These are phyloP conservation scores for Stachybotrys elegans DNA, from an alignment of 2,329 filamentous ascomycete species.

Conservation along the genomic window DNA sequence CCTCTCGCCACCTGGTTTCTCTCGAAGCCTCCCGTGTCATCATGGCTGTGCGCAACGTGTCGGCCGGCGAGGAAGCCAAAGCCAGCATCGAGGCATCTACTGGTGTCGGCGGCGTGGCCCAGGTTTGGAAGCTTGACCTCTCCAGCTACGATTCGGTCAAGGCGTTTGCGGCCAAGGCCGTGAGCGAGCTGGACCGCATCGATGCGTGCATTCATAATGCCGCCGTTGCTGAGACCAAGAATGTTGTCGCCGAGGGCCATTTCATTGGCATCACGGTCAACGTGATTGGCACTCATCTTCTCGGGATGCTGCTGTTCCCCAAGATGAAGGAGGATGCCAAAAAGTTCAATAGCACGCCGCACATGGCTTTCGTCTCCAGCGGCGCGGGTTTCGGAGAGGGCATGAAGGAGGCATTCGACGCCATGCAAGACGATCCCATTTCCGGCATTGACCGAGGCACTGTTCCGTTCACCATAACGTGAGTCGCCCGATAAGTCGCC, in stretches of 20 bases:
- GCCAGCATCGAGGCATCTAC: slow-evolving; percentile 24
- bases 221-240: slow-evolving; percentile 9
- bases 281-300: slow-evolving; percentile 38
- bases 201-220: slow-evolving; percentile 40
- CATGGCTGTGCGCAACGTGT: slow-evolving; percentile 31
- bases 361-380: slow-evolving; percentile 27
- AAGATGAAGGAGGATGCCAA: slow-evolving; percentile 30
- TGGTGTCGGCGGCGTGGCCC: slow-evolving; percentile 17
- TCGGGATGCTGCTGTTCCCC: slow-evolving; percentile 38
- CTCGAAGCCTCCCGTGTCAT: slow-evolving; percentile 34
- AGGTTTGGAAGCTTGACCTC: slow-evolving; percentile 40
- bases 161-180: slow-evolving; percentile 26
- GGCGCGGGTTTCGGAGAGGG: slow-evolving; percentile 6
- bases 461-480: not conserved
- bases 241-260: slow-evolving; percentile 28
- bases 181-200: slow-evolving; percentile 27
- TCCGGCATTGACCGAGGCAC: not conserved
- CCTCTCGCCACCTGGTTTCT: slow-evolving; percentile 30
- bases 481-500: too few species aligned
- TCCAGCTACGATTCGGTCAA: slow-evolving; percentile 26
- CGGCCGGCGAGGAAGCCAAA: slow-evolving; percentile 34
- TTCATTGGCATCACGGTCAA: slow-evolving; percentile 41
- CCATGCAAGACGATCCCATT: slow-evolving; percentile 8
- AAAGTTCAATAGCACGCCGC: slow-evolving; percentile 25
- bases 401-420: slow-evolving; percentile 5